Evolutionary conservation across 495 filamentous ascomycete species (phyloP), one percentile per base, ranked within the genome.

Genomic region (Aspergillus kassunensis): DNA sequence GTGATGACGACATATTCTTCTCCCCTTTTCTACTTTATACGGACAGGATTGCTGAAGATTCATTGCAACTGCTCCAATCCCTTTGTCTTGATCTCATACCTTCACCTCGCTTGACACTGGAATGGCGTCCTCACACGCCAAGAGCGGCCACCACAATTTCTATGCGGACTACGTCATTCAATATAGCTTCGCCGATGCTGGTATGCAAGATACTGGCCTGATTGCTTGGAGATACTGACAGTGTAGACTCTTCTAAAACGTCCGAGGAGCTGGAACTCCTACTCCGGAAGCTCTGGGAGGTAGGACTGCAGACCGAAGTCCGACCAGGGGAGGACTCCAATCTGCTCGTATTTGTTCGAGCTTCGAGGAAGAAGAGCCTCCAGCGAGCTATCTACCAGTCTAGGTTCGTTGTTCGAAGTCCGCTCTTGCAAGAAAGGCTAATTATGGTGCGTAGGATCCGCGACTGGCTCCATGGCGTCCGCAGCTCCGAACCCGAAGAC

Each of bases 381-480:
- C 60, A 61, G 30, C 60, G 63, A 31, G 74, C 87, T 42, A 80
- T 88, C 47, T 89, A 90, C 59, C 80, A 82, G 44, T 87, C 84
- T 10, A 76, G 82, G 82, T 84, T n/a, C n/a, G n/a, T n/a, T n/a
- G n/a, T n/a, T n/a, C n/a, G n/a, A n/a, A n/a, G n/a, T n/a, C n/a
- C n/a, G n/a, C n/a, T n/a, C n/a, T n/a, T n/a, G n/a, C n/a, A n/a
- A n/a, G n/a, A n/a, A n/a, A n/a, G n/a, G n/a, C n/a, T n/a, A n/a
- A n/a, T n/a, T 39, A 16, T 10, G 8, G 13, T 24, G 3, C 1
- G 13, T 42, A 90, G 93, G 44, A 85, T 97, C 40, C 90, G 90
- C 61, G 95, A 98, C 73, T 98, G 93, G 93, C 85, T 97, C 21
- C 87, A 91, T 70, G 90, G 93, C 27, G 86, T 97, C 31, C 85